A percentile compares a stretch with the other conserved stretches of the same genome.
phyloP scores from a whole-genome alignment of 805 yeast genomes.

The Naumovozyma castellii region DNA sequence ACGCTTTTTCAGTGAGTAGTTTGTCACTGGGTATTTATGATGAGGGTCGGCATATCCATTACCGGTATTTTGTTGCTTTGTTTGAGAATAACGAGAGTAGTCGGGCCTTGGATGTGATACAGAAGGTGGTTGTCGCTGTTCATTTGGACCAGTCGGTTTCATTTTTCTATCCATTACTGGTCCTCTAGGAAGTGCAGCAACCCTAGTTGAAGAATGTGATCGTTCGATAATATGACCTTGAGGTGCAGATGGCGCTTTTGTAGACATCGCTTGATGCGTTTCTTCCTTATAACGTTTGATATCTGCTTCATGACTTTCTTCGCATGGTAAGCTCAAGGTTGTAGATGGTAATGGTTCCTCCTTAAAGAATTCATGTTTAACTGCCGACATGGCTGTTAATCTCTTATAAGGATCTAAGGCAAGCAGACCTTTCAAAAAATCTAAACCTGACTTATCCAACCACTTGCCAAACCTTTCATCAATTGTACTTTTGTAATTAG shows the following conservation, averaged over 20 bases:
- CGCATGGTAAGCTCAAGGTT: conserved; percentile 53
- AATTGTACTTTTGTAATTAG: conserved; percentile 33
- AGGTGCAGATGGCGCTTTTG: conserved; percentile 28
- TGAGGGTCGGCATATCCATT: not conserved
- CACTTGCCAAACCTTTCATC: conserved; percentile 39
- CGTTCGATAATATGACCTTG: conserved; percentile 23
- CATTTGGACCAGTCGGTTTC: conserved; percentile 5
- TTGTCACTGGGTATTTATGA: not conserved
- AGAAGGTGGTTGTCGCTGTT: not conserved
- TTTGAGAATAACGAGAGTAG: not conserved
- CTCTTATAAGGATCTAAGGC: conserved; percentile 63
- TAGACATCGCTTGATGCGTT: conserved; percentile 26
- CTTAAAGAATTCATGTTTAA: conserved; percentile 59
- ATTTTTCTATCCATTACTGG: not conserved
- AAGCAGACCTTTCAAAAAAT: conserved; percentile 52
- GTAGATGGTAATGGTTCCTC: conserved; percentile 57
- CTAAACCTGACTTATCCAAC: conserved; percentile 37
- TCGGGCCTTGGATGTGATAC: not conserved
- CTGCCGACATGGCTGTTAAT: conserved; percentile 70
- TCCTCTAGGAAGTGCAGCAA: not conserved
- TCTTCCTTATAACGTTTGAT: conserved; percentile 46
- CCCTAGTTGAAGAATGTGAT: conserved; percentile 1
- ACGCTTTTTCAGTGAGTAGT: not conserved
- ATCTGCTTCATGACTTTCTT: conserved; percentile 86
- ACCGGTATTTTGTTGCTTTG: not conserved